Evolutionary conservation across 352 stramenopile genomes (phyloP), one percentile per base, ranked within the genome.

Genomic region (Phytophthora citricola): DNA sequence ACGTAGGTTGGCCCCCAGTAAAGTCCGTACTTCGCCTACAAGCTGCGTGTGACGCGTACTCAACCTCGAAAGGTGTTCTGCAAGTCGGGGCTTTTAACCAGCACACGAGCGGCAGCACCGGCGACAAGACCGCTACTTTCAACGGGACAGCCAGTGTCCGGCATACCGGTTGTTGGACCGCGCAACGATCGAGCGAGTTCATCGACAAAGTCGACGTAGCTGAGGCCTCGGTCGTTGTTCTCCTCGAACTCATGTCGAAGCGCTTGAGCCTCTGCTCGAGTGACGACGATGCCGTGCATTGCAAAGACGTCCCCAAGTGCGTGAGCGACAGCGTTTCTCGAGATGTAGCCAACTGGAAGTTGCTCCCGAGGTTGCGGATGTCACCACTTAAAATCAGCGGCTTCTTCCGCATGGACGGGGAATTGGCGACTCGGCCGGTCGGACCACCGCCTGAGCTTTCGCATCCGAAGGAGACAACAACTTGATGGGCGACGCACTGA

Each of bases 231-330:
- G 56, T 93, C 85, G 69, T 91, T 93, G 71, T 86, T 93, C 70
- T 93, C 85, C 26, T 93, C 85, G 63, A 87, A 93, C 50, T 93
- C 85, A 49, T 89, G 79, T 3, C 83, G 67, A 34, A 93, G 66
- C 38, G 71, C 73, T 60, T 87, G 81, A 17, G 81, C 85, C 26
- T 90, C 82, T 41, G 86, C 78, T 4, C 62, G 78, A 3, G 81
- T 78, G 26, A 90, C 58, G 6, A 69, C 34, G 48, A 93, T 79
- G 20, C 73, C 81, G 52, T 81, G 82, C 10, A 59, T 54, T 8
- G 73, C 70, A 31, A 91, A 86, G 20, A 86, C 81, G 26, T 72
- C 65, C 12, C 56, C 15, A 91, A 69, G 36, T 90, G 79, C 5
- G 61, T 41, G 24, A 89, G 72, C 11, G 70, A 71, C n/a, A 86